Evolutionary conservation across 257 asterid genomes (phyloP).

Genomic region (Solanum pinnatisectum): DNA sequence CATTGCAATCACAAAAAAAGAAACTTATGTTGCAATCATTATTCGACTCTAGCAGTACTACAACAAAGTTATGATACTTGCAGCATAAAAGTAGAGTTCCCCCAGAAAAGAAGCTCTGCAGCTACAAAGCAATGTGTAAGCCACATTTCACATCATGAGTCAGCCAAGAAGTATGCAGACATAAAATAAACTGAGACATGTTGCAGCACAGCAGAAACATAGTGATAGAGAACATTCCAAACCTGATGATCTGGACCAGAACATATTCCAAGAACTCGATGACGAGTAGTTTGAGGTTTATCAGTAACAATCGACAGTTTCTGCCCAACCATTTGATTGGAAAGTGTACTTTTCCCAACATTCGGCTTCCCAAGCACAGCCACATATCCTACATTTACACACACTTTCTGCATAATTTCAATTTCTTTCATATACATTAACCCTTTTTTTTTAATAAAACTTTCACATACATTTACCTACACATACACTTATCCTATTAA

Average conservation of each 20-base stretch:
- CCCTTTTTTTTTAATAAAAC: no score
- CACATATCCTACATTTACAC: conserved; percentile 43
- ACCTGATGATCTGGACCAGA: conserved; percentile 85
- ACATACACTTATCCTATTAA: neutral
- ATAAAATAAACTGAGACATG: neutral
- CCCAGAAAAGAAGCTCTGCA: neutral
- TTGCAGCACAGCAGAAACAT: neutral
- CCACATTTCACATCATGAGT: neutral
- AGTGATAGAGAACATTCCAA: neutral
- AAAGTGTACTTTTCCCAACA: conserved; percentile 90
- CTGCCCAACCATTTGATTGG: conserved; percentile 90
- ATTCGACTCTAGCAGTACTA: neutral
- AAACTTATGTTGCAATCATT: neutral
- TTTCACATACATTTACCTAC: neutral
- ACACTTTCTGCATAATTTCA: neutral
- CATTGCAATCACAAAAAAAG: neutral
- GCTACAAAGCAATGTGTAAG: neutral
- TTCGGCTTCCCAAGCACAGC: conserved; percentile 93
- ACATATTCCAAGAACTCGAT: conserved; percentile 86
- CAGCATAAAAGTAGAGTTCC: neutral
- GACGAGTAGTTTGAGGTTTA: conserved; percentile 95
- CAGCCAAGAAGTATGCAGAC: neutral
- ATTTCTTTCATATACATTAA: neutral
- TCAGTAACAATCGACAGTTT: conserved; percentile 87
- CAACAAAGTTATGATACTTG: neutral